Conservation (phyloP, 1,139 yeast species). For the Candida sojae region DNA sequence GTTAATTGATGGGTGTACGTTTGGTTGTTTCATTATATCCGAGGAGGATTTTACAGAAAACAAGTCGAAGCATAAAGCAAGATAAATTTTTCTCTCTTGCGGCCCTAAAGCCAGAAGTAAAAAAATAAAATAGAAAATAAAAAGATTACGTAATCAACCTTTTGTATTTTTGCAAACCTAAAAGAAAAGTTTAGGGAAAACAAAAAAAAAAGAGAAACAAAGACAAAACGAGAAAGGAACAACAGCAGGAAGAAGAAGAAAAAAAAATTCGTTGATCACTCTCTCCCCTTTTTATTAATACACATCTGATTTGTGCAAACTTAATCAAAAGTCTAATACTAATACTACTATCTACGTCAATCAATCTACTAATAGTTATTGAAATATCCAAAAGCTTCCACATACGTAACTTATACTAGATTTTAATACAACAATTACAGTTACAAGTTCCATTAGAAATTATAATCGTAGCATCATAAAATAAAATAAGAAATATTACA, state of each 20-base stretch:
- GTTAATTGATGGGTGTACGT: too few species aligned
- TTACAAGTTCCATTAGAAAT: too few species aligned
- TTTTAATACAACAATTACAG: too few species aligned
- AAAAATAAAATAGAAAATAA: neutral
- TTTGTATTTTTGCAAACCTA: neutral
- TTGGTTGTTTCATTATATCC: too few species aligned
- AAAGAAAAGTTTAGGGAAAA: neutral
- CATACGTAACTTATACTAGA: neutral
- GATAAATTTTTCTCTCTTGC: too few species aligned
- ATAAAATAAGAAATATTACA: neutral
- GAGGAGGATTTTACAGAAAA: too few species aligned
- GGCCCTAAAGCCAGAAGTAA: too few species aligned
- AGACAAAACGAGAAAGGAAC: conserved; percentile 4
- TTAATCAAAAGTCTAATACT: neutral
- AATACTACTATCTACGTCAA: neutral
- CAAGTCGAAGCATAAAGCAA: too few species aligned
- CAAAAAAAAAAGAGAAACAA: conserved; percentile 4
- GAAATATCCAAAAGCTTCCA: too few species aligned
- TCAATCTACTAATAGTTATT: neutral
- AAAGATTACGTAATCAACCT: neutral
- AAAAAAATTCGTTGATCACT: conserved; percentile 1
- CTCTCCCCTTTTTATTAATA: neutral
- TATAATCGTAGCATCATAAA: neutral
- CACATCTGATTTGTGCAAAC: neutral
- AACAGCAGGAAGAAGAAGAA: conserved; percentile 6